Evolutionary conservation across 2,329 filamentous ascomycete species (phyloP).

Genomic region (Pseudogymnoascus sp.): DNA sequence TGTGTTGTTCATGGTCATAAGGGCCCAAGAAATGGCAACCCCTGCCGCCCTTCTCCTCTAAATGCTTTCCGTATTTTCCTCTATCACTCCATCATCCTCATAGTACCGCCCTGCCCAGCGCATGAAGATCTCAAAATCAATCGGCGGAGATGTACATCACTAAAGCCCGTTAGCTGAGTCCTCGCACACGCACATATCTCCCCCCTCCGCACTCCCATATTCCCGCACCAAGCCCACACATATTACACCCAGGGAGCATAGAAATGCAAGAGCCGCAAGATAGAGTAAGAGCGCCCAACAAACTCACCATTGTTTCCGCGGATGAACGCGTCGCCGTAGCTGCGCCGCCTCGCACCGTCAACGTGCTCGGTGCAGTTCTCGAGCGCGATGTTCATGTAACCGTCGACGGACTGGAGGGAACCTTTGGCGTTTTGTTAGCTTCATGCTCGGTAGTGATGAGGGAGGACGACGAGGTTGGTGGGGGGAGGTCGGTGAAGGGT

Average conservation of each 20-base stretch:
- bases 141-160: conserved; percentile 17
- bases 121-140: background rate
- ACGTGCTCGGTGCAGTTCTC: conserved; percentile 93
- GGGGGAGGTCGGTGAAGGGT: background rate
- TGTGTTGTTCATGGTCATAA: no score
- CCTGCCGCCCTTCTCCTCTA: background rate
- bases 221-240: background rate
- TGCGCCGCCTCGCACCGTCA: conserved; percentile 71
- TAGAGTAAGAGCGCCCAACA: background rate
- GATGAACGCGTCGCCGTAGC: conserved; percentile 91
- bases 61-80: background rate
- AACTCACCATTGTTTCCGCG: conserved; percentile 83
- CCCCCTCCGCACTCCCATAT: background rate
- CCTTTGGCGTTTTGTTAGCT: conserved; percentile 43
- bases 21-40: no score
- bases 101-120: background rate
- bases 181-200: background rate
- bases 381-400: conserved; percentile 99
- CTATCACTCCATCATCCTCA: background rate
- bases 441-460: background rate
- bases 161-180: conserved; percentile 1
- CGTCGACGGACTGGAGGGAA: conserved; percentile 92
- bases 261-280: conserved; percentile 6
- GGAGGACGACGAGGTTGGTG: background rate
- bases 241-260: background rate